Base-by-base conservation (phyloP, 164 flowering plant genomes). In the Chloranthus sessilifolius region DNA sequence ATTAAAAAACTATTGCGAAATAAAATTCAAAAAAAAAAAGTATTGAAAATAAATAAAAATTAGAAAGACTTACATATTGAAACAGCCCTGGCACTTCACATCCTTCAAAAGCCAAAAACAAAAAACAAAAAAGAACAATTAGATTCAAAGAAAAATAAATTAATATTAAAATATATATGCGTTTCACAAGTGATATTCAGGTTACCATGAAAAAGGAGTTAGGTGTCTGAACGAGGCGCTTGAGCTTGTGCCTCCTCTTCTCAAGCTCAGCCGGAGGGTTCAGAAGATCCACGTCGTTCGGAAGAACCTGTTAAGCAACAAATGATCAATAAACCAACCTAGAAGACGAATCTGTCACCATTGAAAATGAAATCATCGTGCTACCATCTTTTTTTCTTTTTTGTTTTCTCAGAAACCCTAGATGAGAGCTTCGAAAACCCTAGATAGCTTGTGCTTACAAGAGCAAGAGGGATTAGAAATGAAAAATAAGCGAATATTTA, bases 121-220 rank as follows among this genome's bases (percentile, higher is more conserved):
- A 42, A 21, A 1, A 4, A 14, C 11, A 24, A 22, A 12, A 1
- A 14, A 37, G 1, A 12, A 3, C 11, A 2, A 24, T 2, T 12
- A 42, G n/a, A 40, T 1, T 1, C 12, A 41, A 8, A 12, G 1
- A 0, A 14, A 21, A 10, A 26, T n/a, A n/a, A n/a, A n/a, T n/a
- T n/a, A n/a, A n/a, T n/a, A n/a, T n/a, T n/a, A n/a, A n/a, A n/a
- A n/a, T n/a, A n/a, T n/a, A n/a, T n/a, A n/a, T n/a, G n/a, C n/a
- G n/a, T n/a, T n/a, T n/a, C n/a, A n/a, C n/a, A n/a, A n/a, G n/a
- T n/a, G n/a, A n/a, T n/a, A n/a, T n/a, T n/a, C n/a, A n/a, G n/a
- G n/a, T n/a, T n/a, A 77, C 79, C 80, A 78, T 70, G 72, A 78
- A 74, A 50, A 65, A 72, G 0, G 80, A 78, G 48, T 78, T 78